Evolutionary conservation across 2,329 filamentous ascomycete genomes (phyloP).

Genomic region (Monascus ruber): DNA sequence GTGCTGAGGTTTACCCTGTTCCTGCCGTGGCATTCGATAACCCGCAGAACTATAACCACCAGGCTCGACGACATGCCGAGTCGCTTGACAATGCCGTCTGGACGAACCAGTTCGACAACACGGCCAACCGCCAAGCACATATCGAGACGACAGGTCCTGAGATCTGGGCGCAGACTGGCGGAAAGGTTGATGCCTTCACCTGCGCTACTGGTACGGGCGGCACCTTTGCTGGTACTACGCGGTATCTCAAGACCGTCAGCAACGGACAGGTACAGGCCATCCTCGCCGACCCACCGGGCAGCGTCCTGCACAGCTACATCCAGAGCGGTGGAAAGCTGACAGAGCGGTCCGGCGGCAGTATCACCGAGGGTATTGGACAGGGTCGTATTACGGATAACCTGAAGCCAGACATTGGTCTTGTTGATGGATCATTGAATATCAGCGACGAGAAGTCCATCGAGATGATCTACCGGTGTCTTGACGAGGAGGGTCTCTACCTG

Average conservation of each 20-base stretch:
- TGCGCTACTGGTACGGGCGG: slow-evolving; percentile 90
- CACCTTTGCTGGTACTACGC: slow-evolving; percentile 77
- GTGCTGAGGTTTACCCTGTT: slow-evolving; percentile 91
- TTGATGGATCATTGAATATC: slow-evolving; percentile 78
- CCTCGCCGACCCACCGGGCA: slow-evolving; percentile 88
- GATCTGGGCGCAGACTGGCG: slow-evolving; percentile 85
- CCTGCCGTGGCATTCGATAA: slow-evolving; percentile 93
- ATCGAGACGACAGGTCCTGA: slow-evolving; percentile 95
- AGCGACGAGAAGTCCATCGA: slow-evolving; percentile 88
- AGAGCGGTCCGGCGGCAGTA: slow-evolving; percentile 75
- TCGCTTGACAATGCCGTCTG: slow-evolving; percentile 77
- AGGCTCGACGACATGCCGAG: slow-evolving; percentile 83
- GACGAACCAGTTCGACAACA: slow-evolving; percentile 99
- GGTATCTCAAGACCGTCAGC: slow-evolving; percentile 76
- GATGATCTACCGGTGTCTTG: slow-evolving; percentile 94
- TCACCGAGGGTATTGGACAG: slow-evolving; percentile 96
- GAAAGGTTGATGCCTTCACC: slow-evolving; percentile 84
- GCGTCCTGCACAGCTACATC: slow-evolving; percentile 86
- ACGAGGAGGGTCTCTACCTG: slow-evolving; percentile 91
- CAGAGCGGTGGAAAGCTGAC: slow-evolving; percentile 67
- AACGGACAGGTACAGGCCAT: slow-evolving; percentile 71
- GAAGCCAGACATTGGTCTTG: slow-evolving; percentile 65
- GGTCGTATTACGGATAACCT: slow-evolving; percentile 95
- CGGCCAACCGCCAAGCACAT: slow-evolving; percentile 83
- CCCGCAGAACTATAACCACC: slow-evolving; percentile 95